phyloP scores from a whole-genome alignment of 1,284 basidiomycete species.

The Pholiota adiposa region DNA sequence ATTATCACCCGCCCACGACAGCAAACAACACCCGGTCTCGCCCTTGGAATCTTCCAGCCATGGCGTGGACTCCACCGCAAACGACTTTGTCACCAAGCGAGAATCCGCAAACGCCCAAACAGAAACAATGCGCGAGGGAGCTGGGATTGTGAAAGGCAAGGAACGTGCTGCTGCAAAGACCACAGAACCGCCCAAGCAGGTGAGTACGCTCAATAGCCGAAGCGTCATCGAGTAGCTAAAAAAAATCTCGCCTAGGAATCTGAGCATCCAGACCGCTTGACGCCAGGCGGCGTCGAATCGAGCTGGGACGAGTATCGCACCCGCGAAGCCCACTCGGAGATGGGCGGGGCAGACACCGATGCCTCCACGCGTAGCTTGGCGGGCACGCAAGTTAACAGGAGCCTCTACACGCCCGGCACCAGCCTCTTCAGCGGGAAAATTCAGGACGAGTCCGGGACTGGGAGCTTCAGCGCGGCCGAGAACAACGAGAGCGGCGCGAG shows the following conservation, averaged over 20 bases:
- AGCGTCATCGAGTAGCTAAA: neutral
- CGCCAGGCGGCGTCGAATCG: neutral
- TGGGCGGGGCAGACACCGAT: slow-evolving; percentile 15
- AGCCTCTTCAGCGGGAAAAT: neutral
- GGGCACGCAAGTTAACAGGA: slow-evolving; percentile 14
- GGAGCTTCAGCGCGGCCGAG: neutral
- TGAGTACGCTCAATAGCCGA: neutral
- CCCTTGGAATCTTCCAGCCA: neutral
- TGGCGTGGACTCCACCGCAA: neutral
- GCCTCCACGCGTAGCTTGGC: slow-evolving; percentile 24
- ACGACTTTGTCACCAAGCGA: neutral
- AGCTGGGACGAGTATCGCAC: neutral
- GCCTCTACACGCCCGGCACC: neutral
- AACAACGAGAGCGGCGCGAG: neutral
- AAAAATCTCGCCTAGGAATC: neutral
- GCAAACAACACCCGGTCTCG: neutral
- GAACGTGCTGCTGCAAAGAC: neutral
- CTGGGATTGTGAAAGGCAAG: neutral
- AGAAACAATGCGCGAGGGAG: slow-evolving; percentile 1
- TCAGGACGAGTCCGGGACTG: neutral
- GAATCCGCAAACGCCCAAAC: neutral
- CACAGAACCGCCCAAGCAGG: neutral
- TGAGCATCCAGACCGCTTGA: neutral
- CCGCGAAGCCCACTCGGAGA: neutral
- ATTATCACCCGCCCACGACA: neutral